Percentiles rank a stretch among this genome's conserved stretches.
Conservation (phyloP, 306 rosid genomes). For the Acacia melanoxylon region DNA sequence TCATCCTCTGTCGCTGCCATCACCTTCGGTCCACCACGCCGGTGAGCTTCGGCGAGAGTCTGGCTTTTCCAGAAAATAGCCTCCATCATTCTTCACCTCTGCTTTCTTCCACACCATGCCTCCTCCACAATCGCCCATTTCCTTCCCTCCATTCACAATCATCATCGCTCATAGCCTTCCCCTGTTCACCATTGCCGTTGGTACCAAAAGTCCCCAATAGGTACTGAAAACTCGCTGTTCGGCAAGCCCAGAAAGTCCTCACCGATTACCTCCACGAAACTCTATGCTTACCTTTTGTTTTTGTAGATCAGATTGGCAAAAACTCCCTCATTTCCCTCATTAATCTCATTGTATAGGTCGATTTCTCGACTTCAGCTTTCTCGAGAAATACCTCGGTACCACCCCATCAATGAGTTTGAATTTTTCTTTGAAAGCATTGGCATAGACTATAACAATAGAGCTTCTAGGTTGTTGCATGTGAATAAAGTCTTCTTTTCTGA, state of each 20-base stretch:
- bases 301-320: background rate
- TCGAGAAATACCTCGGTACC: background rate
- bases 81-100: too few relatives aligned
- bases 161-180: too few relatives aligned
- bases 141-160: too few relatives aligned
- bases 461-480: background rate
- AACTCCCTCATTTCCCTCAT: background rate
- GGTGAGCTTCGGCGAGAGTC: too few relatives aligned
- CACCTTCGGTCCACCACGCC: too few relatives aligned
- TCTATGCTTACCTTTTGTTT: background rate
- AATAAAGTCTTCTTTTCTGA: background rate
- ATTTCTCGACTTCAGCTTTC: background rate
- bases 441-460: background rate
- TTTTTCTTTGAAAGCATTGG: background rate
- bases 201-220: background rate
- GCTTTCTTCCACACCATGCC: too few relatives aligned
- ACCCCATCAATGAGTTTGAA: background rate
- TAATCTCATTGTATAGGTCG: background rate
- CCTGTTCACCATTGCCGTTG: too few relatives aligned
- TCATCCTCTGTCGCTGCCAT: too few relatives aligned
- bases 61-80: too few relatives aligned
- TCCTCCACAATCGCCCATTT: too few relatives aligned
- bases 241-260: background rate
- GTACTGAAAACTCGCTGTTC: background rate
- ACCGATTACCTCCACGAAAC: background rate